phyloP scores from a whole-genome alignment of 108 stramenopile species.

The Stephanodiscus minutulus region DNA sequence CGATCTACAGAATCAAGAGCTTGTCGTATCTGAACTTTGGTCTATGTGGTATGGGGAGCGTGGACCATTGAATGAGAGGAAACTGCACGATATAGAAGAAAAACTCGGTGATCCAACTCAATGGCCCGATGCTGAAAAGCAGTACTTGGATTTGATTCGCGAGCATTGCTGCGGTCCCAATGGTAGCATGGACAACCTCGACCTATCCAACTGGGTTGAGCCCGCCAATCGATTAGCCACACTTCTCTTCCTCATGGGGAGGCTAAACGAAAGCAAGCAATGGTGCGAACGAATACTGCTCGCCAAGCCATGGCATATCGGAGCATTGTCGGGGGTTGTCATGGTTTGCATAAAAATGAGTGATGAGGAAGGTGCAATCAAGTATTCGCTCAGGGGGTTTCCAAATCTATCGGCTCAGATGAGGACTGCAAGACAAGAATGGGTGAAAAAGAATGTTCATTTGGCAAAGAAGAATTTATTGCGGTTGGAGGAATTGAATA shows the following conservation, averaged over 20 bases:
- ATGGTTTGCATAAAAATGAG: slow-evolving; percentile 59
- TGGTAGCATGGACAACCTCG: slow-evolving; percentile 13
- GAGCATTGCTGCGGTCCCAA: slow-evolving; percentile 49
- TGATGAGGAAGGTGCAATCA: slow-evolving; percentile 49
- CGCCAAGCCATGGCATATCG: slow-evolving; percentile 84
- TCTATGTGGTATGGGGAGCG: slow-evolving; percentile 38
- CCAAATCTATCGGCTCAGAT: slow-evolving; percentile 43
- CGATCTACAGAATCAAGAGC: slow-evolving; percentile 9
- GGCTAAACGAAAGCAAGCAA: slow-evolving; percentile 54
- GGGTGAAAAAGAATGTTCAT: slow-evolving; percentile 25
- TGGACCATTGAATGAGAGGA: slow-evolving; percentile 32
- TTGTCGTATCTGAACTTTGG: slow-evolving; percentile 30
- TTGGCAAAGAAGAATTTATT: slow-evolving; percentile 18
- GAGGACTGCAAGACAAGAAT: slow-evolving; percentile 16
- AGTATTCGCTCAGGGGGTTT: slow-evolving; percentile 65
- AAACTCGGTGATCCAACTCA: slow-evolving; percentile 31
- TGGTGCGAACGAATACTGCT: slow-evolving; percentile 64
- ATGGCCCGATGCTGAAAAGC: slow-evolving; percentile 61
- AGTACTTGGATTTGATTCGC: slow-evolving; percentile 52
- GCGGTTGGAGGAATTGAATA: slow-evolving; percentile 14
- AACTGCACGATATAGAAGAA: slow-evolving; percentile 30
- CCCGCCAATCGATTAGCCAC: slow-evolving; percentile 81
- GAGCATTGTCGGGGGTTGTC: slow-evolving; percentile 76
- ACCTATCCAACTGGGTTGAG: slow-evolving; percentile 63
- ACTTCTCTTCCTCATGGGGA: slow-evolving; percentile 63